These are phyloP conservation scores for Solanum pinnatisectum DNA, from an alignment of 257 asterid genomes.

Conservation along the genomic window DNA sequence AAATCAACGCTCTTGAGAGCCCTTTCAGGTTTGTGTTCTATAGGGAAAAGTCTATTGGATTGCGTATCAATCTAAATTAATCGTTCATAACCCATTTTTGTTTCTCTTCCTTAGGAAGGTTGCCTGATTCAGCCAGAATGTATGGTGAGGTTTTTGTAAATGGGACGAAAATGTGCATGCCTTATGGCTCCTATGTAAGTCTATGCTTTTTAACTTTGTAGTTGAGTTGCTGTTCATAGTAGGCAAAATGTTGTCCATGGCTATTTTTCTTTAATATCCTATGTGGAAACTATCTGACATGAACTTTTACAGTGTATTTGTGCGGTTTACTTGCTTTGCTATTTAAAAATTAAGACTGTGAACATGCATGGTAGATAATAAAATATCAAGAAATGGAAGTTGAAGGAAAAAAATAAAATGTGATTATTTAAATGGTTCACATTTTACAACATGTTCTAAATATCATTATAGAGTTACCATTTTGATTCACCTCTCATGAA, in stretches of 20 bases:
- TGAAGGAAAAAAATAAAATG: neutral
- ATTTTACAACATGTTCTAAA: neutral
- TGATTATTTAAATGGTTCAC: too few species aligned
- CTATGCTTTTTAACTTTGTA: neutral
- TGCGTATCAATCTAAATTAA: neutral
- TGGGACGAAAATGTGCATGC: constrained; percentile 60
- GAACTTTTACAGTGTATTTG: neutral
- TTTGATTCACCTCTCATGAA: neutral
- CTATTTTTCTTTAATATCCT: neutral
- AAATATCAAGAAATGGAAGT: neutral
- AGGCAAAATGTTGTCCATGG: neutral
- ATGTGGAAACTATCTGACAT: neutral
- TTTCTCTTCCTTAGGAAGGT: constrained; percentile 53
- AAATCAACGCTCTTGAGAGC: constrained; percentile 96
- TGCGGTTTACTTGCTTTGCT: neutral
- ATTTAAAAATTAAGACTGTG: neutral
- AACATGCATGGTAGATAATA: neutral
- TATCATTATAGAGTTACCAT: neutral
- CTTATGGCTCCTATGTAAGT: constrained; percentile 90
- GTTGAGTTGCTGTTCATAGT: neutral
- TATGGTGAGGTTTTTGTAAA: constrained; percentile 89
- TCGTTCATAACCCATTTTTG: neutral
- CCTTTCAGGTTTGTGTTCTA: constrained; percentile 61
- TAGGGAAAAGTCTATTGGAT: neutral
- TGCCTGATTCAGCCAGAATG: constrained; percentile 70